Percentiles rank a stretch among this genome's conserved stretches.
These are phyloP conservation scores for Colletotrichum godetiae DNA, from an alignment of 2,329 filamentous ascomycete genomes.

Conservation along the genomic window DNA sequence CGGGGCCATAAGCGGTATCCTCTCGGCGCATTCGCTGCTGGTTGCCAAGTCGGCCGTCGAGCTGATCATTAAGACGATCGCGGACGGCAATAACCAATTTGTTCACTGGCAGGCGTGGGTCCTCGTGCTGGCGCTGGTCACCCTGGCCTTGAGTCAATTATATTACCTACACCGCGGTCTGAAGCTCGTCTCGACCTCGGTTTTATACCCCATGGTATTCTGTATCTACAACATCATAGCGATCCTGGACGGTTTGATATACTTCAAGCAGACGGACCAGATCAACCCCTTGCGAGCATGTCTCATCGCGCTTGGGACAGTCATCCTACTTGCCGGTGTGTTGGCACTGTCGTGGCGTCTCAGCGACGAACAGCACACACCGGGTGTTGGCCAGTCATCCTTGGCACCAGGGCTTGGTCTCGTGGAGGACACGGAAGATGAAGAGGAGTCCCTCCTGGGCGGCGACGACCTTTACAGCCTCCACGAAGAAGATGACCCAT, in stretches of 20 bases:
- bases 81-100: constrained; percentile 92
- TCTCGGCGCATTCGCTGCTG: constrained; percentile 92
- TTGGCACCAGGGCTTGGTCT: constrained; percentile 87
- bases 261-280: constrained; percentile 89
- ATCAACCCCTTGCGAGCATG: constrained; percentile 81
- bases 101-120: constrained; percentile 95
- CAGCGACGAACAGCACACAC: constrained; percentile 77
- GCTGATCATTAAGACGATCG: constrained; percentile 85
- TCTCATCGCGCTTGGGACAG: constrained; percentile 87
- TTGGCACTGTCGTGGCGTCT: constrained; percentile 94
- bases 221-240: constrained; percentile 99
- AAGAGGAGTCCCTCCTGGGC: constrained; percentile 67
- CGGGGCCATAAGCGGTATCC: constrained; percentile 88
- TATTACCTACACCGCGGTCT: constrained; percentile 96
- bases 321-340: constrained; percentile 87
- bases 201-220: constrained; percentile 96
- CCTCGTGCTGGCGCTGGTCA: constrained; percentile 84
- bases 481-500: constrained; percentile 53
- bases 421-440: constrained; percentile 74
- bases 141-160: constrained; percentile 86
- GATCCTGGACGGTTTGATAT: constrained; percentile 96
- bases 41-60: constrained; percentile 98
- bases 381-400: constrained; percentile 71
- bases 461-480: constrained; percentile 57
- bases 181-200: constrained; percentile 93